Evolutionary conservation across 768 basidiomycete genomes (phyloP).

Genomic region (Flagelloscypha sp.): DNA sequence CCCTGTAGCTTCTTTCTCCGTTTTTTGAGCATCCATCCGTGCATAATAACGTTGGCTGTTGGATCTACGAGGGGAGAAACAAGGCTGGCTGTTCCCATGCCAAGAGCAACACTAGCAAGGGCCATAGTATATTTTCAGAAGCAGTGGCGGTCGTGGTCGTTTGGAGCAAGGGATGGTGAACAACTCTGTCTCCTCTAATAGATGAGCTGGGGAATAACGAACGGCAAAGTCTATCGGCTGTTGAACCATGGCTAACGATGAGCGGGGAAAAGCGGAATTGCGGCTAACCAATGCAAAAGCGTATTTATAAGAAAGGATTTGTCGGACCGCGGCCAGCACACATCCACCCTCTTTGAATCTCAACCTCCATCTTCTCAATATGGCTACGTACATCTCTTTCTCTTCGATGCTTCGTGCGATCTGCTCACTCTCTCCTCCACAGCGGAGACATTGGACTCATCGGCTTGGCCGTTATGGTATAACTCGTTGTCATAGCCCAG

Average conservation of each 20-base stretch:
- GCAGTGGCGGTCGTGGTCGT: too few relatives aligned
- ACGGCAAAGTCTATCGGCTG: too few relatives aligned
- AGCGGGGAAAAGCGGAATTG: background rate
- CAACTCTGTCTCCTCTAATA: too few relatives aligned
- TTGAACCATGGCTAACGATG: too few relatives aligned
- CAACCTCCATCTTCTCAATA: conserved; percentile 25
- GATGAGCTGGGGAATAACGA: too few relatives aligned
- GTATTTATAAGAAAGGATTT: conserved; percentile 6
- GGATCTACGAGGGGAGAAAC: conserved; percentile 9
- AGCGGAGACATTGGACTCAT: conserved; percentile 98
- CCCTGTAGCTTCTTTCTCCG: conserved; percentile 86
- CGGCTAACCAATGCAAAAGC: background rate
- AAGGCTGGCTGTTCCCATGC: conserved; percentile 1
- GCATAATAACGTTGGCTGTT: conserved; percentile 27
- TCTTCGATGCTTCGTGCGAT: conserved; percentile 8
- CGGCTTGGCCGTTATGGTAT: conserved; percentile 97
- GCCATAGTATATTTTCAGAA: background rate
- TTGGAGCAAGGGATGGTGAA: too few relatives aligned
- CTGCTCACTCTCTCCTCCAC: conserved; percentile 12
- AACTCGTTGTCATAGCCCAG: conserved; percentile 10
- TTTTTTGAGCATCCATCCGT: conserved; percentile 80
- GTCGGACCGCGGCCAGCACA: conserved; percentile 13
- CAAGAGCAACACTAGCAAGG: background rate
- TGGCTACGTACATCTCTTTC: conserved; percentile 38
- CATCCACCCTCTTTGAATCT: conserved; percentile 25